Evolutionary conservation across 2,329 filamentous ascomycete genomes (phyloP).

Genomic region (Tolypocladium ophioglossoides): DNA sequence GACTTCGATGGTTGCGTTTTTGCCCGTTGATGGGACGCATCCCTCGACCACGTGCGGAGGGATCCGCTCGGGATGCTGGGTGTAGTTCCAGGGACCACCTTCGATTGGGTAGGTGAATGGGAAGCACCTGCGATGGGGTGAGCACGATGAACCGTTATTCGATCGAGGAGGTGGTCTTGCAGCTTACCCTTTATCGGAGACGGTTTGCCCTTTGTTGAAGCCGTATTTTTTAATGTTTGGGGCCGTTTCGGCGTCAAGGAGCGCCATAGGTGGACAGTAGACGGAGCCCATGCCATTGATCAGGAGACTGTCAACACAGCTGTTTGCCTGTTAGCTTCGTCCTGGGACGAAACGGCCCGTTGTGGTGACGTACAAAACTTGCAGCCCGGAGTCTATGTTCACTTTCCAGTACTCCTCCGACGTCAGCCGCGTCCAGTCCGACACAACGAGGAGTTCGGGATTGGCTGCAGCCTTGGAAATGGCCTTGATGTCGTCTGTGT

Average conservation of each 20-base stretch:
- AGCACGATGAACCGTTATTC: too few relatives aligned
- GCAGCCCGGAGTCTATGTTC: neutral
- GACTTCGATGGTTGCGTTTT: neutral
- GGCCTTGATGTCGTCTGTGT: constrained; percentile 4
- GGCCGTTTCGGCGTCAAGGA: neutral
- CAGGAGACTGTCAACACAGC: constrained; percentile 3
- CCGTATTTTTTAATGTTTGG: neutral
- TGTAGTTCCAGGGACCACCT: constrained; percentile 1
- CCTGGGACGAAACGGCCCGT: too few relatives aligned
- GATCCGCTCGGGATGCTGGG: neutral
- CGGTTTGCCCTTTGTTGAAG: neutral
- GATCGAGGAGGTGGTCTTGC: too few relatives aligned
- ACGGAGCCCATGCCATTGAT: constrained; percentile 3
- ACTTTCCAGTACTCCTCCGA: constrained; percentile 4
- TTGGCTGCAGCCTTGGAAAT: constrained; percentile 1
- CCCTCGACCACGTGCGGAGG: neutral
- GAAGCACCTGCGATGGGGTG: neutral
- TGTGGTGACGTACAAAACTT: neutral
- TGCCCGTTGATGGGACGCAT: neutral
- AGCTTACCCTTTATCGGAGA: constrained; percentile 2
- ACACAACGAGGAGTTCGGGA: constrained; percentile 4
- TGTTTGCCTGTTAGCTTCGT: neutral
- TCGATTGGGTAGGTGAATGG: neutral
- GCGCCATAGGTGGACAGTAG: neutral
- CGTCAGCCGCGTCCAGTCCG: constrained; percentile 8